phyloP scores from a whole-genome alignment of 768 basidiomycete genomes.

The Termitomyces bulborhizus region DNA sequence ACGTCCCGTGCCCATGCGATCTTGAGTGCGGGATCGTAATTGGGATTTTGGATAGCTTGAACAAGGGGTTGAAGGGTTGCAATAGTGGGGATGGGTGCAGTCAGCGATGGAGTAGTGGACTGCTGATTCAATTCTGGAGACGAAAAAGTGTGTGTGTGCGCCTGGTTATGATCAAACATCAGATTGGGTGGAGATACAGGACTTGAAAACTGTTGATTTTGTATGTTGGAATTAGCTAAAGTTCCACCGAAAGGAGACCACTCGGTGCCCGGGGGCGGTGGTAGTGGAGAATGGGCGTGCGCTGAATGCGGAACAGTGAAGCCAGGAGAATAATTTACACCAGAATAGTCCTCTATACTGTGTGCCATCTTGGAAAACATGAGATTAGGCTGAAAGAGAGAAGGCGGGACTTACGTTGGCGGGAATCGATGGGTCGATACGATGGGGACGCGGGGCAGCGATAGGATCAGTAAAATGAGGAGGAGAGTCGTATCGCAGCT shows the following conservation, averaged over 20 bases:
- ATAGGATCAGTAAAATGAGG: slow-evolving; percentile 53
- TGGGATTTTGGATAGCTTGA: slow-evolving; percentile 44
- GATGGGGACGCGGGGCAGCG: slow-evolving; percentile 62
- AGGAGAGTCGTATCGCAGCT: slow-evolving; percentile 28
- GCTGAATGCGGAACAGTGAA: slow-evolving; percentile 18
- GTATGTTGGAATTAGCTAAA: not conserved
- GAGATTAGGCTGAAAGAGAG: slow-evolving; percentile 1
- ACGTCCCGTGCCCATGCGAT: slow-evolving; percentile 83
- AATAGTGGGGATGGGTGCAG: slow-evolving; percentile 64
- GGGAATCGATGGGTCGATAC: slow-evolving; percentile 52
- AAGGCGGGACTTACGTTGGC: slow-evolving; percentile 46
- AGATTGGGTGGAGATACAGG: slow-evolving; percentile 17
- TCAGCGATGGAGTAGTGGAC: slow-evolving; percentile 41
- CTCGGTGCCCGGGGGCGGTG: slow-evolving; percentile 16
- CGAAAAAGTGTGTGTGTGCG: slow-evolving; percentile 40
- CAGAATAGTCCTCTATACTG: slow-evolving; percentile 43
- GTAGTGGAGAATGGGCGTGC: slow-evolving; percentile 19
- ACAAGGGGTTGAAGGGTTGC: slow-evolving; percentile 49
- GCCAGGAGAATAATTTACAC: slow-evolving; percentile 20
- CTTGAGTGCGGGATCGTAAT: slow-evolving; percentile 52
- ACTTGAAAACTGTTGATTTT: slow-evolving; percentile 10
- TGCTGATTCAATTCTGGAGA: slow-evolving; percentile 39
- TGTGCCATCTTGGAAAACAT: slow-evolving; percentile 50
- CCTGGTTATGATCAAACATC: slow-evolving; percentile 11
- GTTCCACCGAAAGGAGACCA: slow-evolving; percentile 20